These are phyloP conservation scores for Penicillium sp. DNA, from an alignment of 2,329 filamentous ascomycete genomes.

Conservation along the genomic window DNA sequence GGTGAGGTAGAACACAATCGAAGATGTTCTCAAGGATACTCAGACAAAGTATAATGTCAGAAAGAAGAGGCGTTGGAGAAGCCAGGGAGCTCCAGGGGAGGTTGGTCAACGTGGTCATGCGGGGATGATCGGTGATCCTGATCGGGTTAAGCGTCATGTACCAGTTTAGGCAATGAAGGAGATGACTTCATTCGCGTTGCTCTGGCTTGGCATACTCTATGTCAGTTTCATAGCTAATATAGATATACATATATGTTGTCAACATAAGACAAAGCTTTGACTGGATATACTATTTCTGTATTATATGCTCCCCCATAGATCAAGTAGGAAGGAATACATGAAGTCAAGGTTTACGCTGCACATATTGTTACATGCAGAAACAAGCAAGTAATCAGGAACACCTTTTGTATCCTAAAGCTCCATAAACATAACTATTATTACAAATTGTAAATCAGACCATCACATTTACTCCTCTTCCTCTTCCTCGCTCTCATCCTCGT, in stretches of 20 bases:
- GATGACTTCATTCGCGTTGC: not conserved
- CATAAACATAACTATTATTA: constrained; percentile 19
- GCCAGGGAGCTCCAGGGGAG: not conserved
- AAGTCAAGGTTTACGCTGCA: not conserved
- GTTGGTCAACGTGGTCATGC: constrained; percentile 4
- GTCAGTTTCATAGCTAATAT: too few relatives aligned
- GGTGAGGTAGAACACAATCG: not conserved
- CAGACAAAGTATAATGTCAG: too few relatives aligned
- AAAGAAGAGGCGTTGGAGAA: constrained; percentile 2
- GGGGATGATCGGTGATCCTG: not conserved
- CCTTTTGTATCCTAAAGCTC: constrained; percentile 17
- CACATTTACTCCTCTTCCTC: constrained; percentile 60
- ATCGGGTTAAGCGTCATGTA: constrained; percentile 5
- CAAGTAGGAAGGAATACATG: not conserved
- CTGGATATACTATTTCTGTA: too few relatives aligned
- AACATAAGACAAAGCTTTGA: too few relatives aligned
- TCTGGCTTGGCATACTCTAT: not conserved
- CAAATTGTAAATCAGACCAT: constrained; percentile 13
- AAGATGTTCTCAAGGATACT: too few relatives aligned
- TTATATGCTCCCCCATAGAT: not conserved
- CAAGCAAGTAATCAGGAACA: constrained; percentile 8
- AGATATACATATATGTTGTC: too few relatives aligned
- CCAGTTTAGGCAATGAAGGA: not conserved
- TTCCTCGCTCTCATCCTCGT: constrained; percentile 86
- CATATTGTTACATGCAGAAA: not conserved